Base-by-base conservation (phyloP, 140 eudicot species). In the Flaveria floridana region DNA sequence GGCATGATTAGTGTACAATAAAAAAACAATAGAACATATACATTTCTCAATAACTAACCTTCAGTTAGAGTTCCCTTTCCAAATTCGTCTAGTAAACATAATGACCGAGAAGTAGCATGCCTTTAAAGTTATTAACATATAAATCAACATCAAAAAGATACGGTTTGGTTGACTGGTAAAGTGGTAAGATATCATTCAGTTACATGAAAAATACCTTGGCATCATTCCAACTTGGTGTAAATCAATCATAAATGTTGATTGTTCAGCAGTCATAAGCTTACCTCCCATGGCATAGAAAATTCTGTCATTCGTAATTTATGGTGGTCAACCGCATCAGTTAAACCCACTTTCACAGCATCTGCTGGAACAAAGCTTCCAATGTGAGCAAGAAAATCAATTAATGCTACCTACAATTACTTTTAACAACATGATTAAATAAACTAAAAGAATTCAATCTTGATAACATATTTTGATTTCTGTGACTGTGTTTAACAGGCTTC, bases 281-380 rank as follows among this genome's bases (percentile, higher is more conserved):
- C 91, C 78, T 77, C 97, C 98, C 87, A 82, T 90, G 30, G 99
- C 97, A 79, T 97, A 90, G 68, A 90, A 90, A 80, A 93, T 90
- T 84, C 99, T 93, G 68, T 67, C 30, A 68, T 71, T 53, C 25
- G 30, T 11, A 67, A 37, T 78, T 65, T 44, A 18, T n/a, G 65
- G 74, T 67, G 15, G 74, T 52, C 34, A 61, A 8, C 18, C 8
- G 21, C 28, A 3, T 90, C 97, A 41, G 96, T 94, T 78, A 85
- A 82, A 63, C 97, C 91, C 82, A 94, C 99, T 76, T 79, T 85
- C 3, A 95, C 96, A 13, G 89, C 84, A 82, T 90, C 97, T 47
- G 96, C 96, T 19, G 97, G 97, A 75, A 90, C 97, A 88, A 84
- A 93, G 78, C 99, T 86, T 75, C 99, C 99, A 73, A 93, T 81